Evolutionary conservation across 2,329 filamentous ascomycete genomes (phyloP), one percentile per base, ranked within the genome.

Genomic region (Cordyceps pruinosa): DNA sequence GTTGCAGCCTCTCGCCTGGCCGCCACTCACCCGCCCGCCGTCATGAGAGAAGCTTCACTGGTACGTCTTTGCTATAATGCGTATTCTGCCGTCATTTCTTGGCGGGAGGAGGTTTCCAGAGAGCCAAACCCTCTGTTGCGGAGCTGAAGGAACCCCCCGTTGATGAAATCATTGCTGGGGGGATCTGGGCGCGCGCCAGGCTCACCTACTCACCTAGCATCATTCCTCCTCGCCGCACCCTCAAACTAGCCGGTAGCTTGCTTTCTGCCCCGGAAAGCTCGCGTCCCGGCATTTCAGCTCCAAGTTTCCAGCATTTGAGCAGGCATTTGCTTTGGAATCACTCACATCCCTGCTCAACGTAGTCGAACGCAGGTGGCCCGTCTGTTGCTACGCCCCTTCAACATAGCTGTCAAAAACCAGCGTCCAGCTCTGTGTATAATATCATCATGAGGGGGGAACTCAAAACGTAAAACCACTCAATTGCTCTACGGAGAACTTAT

Each of bases 321-420:
- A 28, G 42, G 34, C 25, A 39, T 47, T 48, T 28, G 9, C 32
- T 55, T 55, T 55, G 52, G 52, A 55, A 55, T 55, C 52, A 55
- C 41, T 47, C 15, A 3, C 34, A 55, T 41, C 44, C 44, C 34
- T 55, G 44, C 13, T 2, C n/a, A 41, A 41, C 6, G n/a, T n/a
- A n/a, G n/a, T n/a, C n/a, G n/a, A n/a, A n/a, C n/a, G n/a, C n/a
- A n/a, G n/a, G n/a, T n/a, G n/a, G n/a, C n/a, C n/a, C n/a, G n/a
- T n/a, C n/a, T n/a, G n/a, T n/a, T n/a, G n/a, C n/a, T n/a, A n/a
- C n/a, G n/a, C n/a, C n/a, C n/a, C n/a, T n/a, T n/a, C n/a, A n/a
- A n/a, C n/a, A n/a, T n/a, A n/a, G n/a, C n/a, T n/a, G n/a, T n/a
- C 30, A 32, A 32, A 32, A 32, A 32, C 30, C 30, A 6, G 30